A percentile compares a stretch with the other conserved stretches of the same genome.
phyloP scores from a whole-genome alignment of 192 early-diverging fungal species.

The Fimicolochytrium jonesii region DNA sequence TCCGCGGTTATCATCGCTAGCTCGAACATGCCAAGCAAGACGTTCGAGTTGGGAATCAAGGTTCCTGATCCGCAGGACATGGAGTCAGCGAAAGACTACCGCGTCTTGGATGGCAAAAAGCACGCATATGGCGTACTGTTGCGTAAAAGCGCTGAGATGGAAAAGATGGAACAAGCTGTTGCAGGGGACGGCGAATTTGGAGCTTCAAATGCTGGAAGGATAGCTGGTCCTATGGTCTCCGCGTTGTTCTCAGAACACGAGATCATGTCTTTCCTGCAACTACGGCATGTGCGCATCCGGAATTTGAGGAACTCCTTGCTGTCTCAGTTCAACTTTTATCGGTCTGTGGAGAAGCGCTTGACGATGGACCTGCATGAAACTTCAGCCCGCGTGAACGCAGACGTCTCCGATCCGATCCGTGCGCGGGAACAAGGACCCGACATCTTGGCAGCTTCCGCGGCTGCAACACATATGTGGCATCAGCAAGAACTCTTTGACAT shows the following conservation, averaged over 20 bases:
- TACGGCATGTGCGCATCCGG: constrained; percentile 35
- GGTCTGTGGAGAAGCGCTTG: constrained; percentile 47
- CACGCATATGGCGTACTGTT: constrained; percentile 39
- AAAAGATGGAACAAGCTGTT: constrained; percentile 40
- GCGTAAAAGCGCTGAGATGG: constrained; percentile 34
- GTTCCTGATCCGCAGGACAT: constrained; percentile 33
- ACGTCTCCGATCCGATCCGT: constrained; percentile 5
- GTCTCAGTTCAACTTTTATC: constrained; percentile 50
- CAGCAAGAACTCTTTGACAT: constrained; percentile 42
- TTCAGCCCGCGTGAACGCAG: neutral
- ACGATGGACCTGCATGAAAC: constrained; percentile 29
- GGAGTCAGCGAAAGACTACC: constrained; percentile 30
- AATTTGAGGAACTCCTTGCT: constrained; percentile 36
- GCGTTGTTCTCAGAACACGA: constrained; percentile 55
- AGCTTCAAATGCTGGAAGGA: neutral
- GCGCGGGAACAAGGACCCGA: neutral
- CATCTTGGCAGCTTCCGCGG: constrained; percentile 4
- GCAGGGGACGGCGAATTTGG: neutral
- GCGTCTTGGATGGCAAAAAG: constrained; percentile 50
- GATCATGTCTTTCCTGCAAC: constrained; percentile 40
- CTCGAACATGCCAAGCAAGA: neutral
- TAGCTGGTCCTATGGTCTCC: constrained; percentile 33
- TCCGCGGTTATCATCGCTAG: neutral
- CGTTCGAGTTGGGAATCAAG: constrained; percentile 47
- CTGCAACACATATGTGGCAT: constrained; percentile 35